A percentile compares a stretch with the other conserved stretches of the same genome.
phyloP scores from a whole-genome alignment of 371 early-diverging fungal genomes.

The Blakeslea trispora region DNA sequence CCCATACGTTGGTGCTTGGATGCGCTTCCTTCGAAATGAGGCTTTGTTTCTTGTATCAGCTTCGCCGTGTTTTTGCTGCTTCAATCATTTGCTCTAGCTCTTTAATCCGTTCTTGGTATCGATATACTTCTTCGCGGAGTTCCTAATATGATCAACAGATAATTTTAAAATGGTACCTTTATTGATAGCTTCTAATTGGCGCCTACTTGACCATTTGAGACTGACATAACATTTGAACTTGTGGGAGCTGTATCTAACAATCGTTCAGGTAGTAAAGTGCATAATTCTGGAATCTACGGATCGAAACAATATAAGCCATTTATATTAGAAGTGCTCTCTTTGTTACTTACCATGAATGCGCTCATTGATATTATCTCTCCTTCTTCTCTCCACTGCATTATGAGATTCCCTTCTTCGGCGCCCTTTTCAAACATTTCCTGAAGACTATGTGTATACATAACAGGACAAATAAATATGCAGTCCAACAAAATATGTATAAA shows the following conservation, averaged over 20 bases:
- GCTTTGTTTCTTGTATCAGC: constrained; percentile 12
- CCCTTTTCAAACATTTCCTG: constrained; percentile 56
- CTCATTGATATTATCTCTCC: constrained; percentile 97
- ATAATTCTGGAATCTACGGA: constrained; percentile 64
- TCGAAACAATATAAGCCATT: too few relatives aligned
- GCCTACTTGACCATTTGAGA: constrained; percentile 25
- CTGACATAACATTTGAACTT: constrained; percentile 41
- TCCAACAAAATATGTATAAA: background rate
- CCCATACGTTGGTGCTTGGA: constrained; percentile 22
- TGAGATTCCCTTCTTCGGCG: constrained; percentile 55
- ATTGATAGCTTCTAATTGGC: constrained; percentile 65
- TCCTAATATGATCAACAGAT: constrained; percentile 68
- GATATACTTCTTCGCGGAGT: constrained; percentile 37
- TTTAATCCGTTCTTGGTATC: constrained; percentile 38
- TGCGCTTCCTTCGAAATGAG: background rate
- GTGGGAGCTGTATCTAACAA: constrained; percentile 47
- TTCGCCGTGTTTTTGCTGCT: constrained; percentile 31
- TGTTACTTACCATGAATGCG: constrained; percentile 74
- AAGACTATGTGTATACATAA: constrained; percentile 27
- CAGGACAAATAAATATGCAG: background rate
- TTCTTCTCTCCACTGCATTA: constrained; percentile 85
- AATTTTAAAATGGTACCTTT: constrained; percentile 87
- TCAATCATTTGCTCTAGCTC: constrained; percentile 74
- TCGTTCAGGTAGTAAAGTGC: constrained; percentile 78
- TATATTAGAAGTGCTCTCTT: too few relatives aligned